Conservation (phyloP, 2,329 filamentous ascomycete genomes). For the Emergomyces orientalis region DNA sequence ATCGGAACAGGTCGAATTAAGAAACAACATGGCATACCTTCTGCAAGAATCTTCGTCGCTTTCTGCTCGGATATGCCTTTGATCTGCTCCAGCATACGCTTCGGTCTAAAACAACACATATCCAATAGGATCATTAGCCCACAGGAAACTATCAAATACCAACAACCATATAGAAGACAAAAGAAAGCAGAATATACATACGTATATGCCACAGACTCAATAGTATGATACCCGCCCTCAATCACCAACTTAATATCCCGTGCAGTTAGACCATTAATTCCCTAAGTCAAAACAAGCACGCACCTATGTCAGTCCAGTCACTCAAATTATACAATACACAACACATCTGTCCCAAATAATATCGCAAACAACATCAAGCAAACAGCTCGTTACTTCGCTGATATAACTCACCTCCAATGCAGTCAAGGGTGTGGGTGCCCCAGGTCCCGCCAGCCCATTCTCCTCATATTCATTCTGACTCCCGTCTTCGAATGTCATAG, state of each 20-base stretch:
- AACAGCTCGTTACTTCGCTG: neutral
- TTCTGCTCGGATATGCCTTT: conserved; percentile 98
- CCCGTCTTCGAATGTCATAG: conserved; percentile 46
- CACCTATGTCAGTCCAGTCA: neutral
- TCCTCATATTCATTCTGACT: conserved; percentile 69
- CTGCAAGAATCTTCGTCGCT: conserved; percentile 77
- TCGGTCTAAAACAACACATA: conserved; percentile 40
- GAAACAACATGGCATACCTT: conserved; percentile 50
- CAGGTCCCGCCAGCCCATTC: conserved; percentile 64
- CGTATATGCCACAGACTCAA: conserved; percentile 93
- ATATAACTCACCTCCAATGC: conserved; percentile 63
- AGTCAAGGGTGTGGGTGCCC: conserved; percentile 81
- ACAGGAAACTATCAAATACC: neutral
- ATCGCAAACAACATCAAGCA: neutral
- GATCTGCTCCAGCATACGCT: conserved; percentile 77
- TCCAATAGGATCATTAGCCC: neutral
- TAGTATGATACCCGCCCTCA: conserved; percentile 88
- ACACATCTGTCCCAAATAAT: neutral
- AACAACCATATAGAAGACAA: neutral
- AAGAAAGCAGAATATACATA: conserved; percentile 34
- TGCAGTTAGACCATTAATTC: conserved; percentile 79
- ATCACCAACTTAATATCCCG: conserved; percentile 88
- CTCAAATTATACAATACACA: neutral
- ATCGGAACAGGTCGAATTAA: neutral
- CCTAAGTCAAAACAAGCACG: conserved; percentile 44